Conservation (phyloP, 495 filamentous ascomycete species). For the Astrothelium macrocarpum region DNA sequence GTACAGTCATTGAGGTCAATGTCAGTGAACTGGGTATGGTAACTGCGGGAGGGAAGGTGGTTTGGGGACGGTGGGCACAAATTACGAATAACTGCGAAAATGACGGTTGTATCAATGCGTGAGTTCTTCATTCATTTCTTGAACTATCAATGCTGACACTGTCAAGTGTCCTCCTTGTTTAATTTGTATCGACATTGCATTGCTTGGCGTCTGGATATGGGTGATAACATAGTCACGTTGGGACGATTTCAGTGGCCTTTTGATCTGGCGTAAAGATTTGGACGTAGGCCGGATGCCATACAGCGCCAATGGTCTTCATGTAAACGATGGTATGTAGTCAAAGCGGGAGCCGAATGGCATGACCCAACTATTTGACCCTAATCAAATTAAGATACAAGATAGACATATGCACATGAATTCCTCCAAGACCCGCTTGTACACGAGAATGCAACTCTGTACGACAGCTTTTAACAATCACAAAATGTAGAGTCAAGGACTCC, state of each 20-base stretch:
- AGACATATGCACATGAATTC: not conserved
- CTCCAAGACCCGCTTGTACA: not conserved
- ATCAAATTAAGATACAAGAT: not conserved
- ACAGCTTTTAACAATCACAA: not conserved
- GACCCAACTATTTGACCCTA: not conserved
- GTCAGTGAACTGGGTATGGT: conserved; percentile 88
- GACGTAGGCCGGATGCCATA: too few relatives aligned
- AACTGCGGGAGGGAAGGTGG: conserved; percentile 85
- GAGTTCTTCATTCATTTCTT: not conserved
- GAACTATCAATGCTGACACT: not conserved
- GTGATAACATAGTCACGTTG: not conserved
- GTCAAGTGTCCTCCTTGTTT: conserved; percentile 20
- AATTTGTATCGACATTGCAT: not conserved
- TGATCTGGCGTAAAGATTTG: not conserved
- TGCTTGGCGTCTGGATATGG: not conserved
- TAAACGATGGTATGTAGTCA: not conserved
- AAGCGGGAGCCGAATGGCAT: not conserved
- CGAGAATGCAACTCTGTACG: not conserved
- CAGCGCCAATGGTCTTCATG: not conserved
- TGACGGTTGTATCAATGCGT: conserved; percentile 69
- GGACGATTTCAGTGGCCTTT: not conserved
- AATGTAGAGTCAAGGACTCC: not conserved
- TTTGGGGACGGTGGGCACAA: conserved; percentile 84
- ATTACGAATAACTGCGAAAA: conserved; percentile 68
- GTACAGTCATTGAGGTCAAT: conserved; percentile 93